Evolutionary conservation across 163 green algal species (phyloP), one percentile per base, ranked within the genome.

Genomic region (Coccomyxa subellipsoidea): DNA sequence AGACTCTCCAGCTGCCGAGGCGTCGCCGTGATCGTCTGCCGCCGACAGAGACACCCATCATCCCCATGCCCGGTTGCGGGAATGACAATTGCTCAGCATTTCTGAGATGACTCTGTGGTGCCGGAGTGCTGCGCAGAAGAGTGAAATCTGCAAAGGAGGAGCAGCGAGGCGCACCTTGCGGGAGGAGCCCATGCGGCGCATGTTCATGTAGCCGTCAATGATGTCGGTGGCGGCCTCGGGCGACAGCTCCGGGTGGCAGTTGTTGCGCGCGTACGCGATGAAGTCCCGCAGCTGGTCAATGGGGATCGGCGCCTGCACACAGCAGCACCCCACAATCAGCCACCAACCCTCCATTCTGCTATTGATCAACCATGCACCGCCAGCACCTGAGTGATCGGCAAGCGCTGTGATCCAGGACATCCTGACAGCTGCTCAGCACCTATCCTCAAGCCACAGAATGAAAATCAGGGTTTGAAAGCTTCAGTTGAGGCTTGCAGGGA

Each of bases 1-100:
- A 99, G 89, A 0, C 91, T 95, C 91, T 99, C 97, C 75, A 99
- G 91, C 93, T 99, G 97, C 10, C 96, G 91, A 0, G 96, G 95
- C 0, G 97, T 99, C 69, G 96, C 96, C n/a, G 92, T 92, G 88
- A 54, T 38, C 25, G 76, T 39, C 76, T 38, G 70, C 70, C 31
- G 32, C 29, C 66, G 32, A 18, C 21, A 35, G 66, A 27, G 27
- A 35, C 7, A 18, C 66, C 18, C 18, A 18, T 73, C 29, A 34
- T 27, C 21, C 29, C n/a, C n/a, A n/a, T n/a, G n/a, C n/a, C n/a
- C n/a, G n/a, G n/a, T n/a, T n/a, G n/a, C n/a, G n/a, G n/a, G n/a
- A n/a, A n/a, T n/a, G n/a, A n/a, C n/a, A n/a, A n/a, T n/a, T n/a
- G n/a, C n/a, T n/a, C n/a, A n/a, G n/a, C n/a, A n/a, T n/a, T n/a